Conservation (phyloP, 805 yeast genomes). For the Cyberlindnera bimundalis region DNA sequence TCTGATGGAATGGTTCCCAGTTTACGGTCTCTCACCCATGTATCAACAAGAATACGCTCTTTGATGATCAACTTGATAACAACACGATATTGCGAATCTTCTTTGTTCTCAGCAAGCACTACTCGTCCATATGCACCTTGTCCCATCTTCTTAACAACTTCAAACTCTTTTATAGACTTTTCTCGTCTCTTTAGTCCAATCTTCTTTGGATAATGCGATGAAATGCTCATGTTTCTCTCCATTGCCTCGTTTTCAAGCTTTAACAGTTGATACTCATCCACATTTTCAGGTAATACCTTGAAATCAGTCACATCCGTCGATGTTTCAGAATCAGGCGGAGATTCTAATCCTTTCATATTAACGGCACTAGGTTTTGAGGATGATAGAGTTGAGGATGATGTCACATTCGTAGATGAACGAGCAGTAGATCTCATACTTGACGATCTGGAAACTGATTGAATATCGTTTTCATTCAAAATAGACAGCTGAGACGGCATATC, state of each 20-base stretch:
- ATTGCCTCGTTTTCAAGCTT: slow-evolving; percentile 44
- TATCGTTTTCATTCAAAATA: slow-evolving; percentile 37
- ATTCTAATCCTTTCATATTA: slow-evolving; percentile 6
- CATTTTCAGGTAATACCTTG: slow-evolving; percentile 17
- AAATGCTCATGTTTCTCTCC: slow-evolving; percentile 32
- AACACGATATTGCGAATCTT: slow-evolving; percentile 60
- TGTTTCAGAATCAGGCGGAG: slow-evolving; percentile 8
- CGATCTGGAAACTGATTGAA: slow-evolving; percentile 26
- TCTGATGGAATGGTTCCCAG: slow-evolving; percentile 96
- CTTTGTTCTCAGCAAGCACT: slow-evolving; percentile 65
- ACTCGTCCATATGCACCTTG: slow-evolving; percentile 98
- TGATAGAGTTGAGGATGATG: slow-evolving; percentile 15
- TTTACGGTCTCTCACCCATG: slow-evolving; percentile 92
- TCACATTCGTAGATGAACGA: slow-evolving; percentile 15
- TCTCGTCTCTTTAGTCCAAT: slow-evolving; percentile 70
- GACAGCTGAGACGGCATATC: slow-evolving; percentile 38
- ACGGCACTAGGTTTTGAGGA: slow-evolving; percentile 9
- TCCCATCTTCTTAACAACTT: slow-evolving; percentile 75
- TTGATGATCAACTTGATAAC: slow-evolving; percentile 89
- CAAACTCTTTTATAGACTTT: slow-evolving; percentile 69
- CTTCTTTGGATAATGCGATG: slow-evolving; percentile 36
- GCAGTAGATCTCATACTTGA: slow-evolving; percentile 25
- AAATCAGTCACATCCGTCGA: slow-evolving; percentile 15
- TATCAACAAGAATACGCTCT: slow-evolving; percentile 89
- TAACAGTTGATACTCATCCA: slow-evolving; percentile 40